Conservation (phyloP, 345 rosid genomes). For the Erucastrum elatum region DNA sequence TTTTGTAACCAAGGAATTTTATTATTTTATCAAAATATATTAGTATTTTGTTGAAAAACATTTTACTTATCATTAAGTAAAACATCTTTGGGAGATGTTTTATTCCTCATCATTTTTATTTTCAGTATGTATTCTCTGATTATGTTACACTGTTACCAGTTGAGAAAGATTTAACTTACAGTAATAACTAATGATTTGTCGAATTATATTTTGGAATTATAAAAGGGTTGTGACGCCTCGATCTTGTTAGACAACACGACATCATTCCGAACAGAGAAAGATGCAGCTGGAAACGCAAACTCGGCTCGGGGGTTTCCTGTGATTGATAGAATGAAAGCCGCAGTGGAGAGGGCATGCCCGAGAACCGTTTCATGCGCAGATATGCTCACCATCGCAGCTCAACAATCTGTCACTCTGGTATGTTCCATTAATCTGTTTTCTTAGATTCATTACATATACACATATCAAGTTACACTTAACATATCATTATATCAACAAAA, state of each 20-base stretch:
- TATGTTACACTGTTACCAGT: background rate
- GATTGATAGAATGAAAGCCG: slow-evolving; percentile 58
- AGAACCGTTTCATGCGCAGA: slow-evolving; percentile 69
- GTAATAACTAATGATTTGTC: background rate
- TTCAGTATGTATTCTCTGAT: background rate
- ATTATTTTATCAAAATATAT: background rate
- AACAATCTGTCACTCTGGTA: slow-evolving; percentile 63
- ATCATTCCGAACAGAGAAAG: slow-evolving; percentile 56
- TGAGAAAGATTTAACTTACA: background rate
- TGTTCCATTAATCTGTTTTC: background rate
- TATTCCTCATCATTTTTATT: background rate
- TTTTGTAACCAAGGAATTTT: background rate
- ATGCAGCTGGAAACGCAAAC: slow-evolving; percentile 41
- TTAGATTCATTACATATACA: background rate
- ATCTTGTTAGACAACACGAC: slow-evolving; percentile 57
- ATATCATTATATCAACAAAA: background rate
- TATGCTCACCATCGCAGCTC: slow-evolving; percentile 63
- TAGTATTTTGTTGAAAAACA: background rate
- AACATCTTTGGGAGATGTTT: no score
- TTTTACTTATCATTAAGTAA: background rate
- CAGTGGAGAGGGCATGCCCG: slow-evolving; percentile 56
- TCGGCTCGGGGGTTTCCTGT: slow-evolving; percentile 61
- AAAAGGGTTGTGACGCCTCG: slow-evolving; percentile 72
- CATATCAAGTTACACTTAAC: background rate
- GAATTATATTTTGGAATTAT: background rate